A percentile compares a stretch with the other conserved stretches of the same genome.
Evolutionary conservation across 2,329 filamentous ascomycete species (phyloP).

Genomic region (Fusarium nematophilum): DNA sequence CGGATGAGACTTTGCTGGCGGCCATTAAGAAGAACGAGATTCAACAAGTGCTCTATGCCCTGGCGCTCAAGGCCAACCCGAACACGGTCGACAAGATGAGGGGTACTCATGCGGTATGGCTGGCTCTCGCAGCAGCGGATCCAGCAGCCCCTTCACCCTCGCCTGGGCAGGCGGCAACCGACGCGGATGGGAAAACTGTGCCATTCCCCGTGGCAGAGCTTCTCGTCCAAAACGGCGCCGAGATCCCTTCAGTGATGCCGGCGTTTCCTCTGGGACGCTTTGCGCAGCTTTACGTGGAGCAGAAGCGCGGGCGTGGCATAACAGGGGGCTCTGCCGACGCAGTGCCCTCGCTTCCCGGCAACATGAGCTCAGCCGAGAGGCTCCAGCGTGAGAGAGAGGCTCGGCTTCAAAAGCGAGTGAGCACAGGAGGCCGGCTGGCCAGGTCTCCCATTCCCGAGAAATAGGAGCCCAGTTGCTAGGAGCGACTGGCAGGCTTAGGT

Average conservation of each 20-base stretch:
- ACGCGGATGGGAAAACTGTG: slow-evolving; percentile 64
- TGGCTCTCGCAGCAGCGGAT: slow-evolving; percentile 92
- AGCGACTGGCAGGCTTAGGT: slow-evolving; percentile 52
- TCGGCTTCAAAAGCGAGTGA: slow-evolving; percentile 81
- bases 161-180: slow-evolving; percentile 55
- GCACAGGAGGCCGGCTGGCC: slow-evolving; percentile 78
- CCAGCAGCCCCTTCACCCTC: slow-evolving; percentile 78
- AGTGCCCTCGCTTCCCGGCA: slow-evolving; percentile 68
- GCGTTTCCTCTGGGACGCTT: slow-evolving; percentile 85
- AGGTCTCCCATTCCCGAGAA: slow-evolving; percentile 72
- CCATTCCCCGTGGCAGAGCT: slow-evolving; percentile 93
- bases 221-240: slow-evolving; percentile 91
- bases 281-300: slow-evolving; percentile 86
- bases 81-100: slow-evolving; percentile 88
- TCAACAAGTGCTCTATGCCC: slow-evolving; percentile 88
- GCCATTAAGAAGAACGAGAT: slow-evolving; percentile 98
- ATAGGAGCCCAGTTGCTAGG: slow-evolving; percentile 60
- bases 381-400: slow-evolving; percentile 73
- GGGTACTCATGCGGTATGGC: slow-evolving; percentile 87
- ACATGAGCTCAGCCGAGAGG: slow-evolving; percentile 57
- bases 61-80: slow-evolving; percentile 87
- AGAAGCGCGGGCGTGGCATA: slow-evolving; percentile 68
- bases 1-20: slow-evolving; percentile 90
- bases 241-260: slow-evolving; percentile 80
- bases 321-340: slow-evolving; percentile 64